Evolutionary conservation across 331 rosid genomes (phyloP).

Genomic region (Cucumis variabilis): DNA sequence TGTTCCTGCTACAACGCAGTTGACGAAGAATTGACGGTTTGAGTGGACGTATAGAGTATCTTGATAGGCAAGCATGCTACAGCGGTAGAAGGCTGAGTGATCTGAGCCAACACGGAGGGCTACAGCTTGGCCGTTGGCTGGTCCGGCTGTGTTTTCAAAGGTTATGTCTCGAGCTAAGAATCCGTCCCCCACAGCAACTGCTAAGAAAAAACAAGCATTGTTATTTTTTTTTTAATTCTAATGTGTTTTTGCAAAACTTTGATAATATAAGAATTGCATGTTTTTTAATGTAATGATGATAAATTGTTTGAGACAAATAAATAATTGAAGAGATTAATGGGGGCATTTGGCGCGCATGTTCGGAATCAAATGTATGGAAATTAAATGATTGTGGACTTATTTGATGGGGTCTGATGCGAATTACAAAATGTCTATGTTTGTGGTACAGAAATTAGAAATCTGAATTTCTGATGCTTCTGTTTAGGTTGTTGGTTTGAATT

Average conservation of each 20-base stretch:
- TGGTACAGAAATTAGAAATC: too few species aligned
- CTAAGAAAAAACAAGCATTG: background rate
- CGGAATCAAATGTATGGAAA: too few species aligned
- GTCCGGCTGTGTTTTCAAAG: background rate
- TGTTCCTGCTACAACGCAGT: background rate
- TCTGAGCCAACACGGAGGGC: conserved; percentile 4
- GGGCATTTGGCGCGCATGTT: too few species aligned
- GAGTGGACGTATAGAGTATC: conserved; percentile 1
- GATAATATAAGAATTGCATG: background rate
- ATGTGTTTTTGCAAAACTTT: background rate
- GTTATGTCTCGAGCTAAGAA: conserved; percentile 1
- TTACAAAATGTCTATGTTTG: too few species aligned
- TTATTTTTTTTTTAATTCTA: too few species aligned
- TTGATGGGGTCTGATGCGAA: too few species aligned
- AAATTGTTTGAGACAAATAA: background rate
- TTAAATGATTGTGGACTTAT: too few species aligned
- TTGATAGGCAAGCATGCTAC: background rate
- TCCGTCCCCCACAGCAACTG: background rate
- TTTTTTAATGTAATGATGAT: too few species aligned
- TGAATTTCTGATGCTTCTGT: too few species aligned
- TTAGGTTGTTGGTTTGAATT: too few species aligned
- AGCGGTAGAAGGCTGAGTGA: background rate
- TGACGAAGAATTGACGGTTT: background rate
- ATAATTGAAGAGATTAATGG: too few species aligned
- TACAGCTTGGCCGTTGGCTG: conserved; percentile 2